Evolutionary conservation across 352 stramenopile species (phyloP).

Genomic region (Pythium diclinum): DNA sequence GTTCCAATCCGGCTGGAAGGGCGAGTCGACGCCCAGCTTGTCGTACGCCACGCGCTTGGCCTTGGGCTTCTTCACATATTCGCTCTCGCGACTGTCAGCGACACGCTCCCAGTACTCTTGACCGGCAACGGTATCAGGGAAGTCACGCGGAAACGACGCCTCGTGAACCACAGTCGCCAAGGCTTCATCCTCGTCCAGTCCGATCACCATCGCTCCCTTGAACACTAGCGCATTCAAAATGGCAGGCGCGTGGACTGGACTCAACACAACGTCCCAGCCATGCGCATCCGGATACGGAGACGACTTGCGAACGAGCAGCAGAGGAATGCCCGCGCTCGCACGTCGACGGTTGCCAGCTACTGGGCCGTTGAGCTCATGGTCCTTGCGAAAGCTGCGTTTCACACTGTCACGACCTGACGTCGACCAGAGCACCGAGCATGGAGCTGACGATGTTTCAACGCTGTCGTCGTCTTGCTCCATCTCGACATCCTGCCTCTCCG

Average conservation of each 20-base stretch:
- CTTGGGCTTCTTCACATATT: constrained; percentile 57
- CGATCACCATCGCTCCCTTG: constrained; percentile 63
- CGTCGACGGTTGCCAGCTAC: constrained; percentile 7
- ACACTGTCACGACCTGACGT: constrained; percentile 37
- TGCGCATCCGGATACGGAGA: constrained; percentile 42
- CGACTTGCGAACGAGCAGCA: constrained; percentile 44
- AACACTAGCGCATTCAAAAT: constrained; percentile 69
- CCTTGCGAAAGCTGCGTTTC: constrained; percentile 37
- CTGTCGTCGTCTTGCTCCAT: not conserved
- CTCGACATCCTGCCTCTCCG: not conserved
- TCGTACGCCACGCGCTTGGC: constrained; percentile 62
- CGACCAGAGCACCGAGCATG: constrained; percentile 61
- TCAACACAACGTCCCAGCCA: constrained; percentile 69
- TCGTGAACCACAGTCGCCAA: constrained; percentile 45
- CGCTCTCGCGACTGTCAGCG: constrained; percentile 20
- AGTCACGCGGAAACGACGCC: constrained; percentile 77
- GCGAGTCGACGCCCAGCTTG: constrained; percentile 53
- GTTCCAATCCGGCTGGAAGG: constrained; percentile 63
- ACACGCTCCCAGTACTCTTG: constrained; percentile 50
- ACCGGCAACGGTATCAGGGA: constrained; percentile 60
- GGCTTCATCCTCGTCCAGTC: constrained; percentile 64
- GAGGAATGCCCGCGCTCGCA: constrained; percentile 25
- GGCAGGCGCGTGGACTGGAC: constrained; percentile 35
- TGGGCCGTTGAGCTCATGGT: constrained; percentile 53
- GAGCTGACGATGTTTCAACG: not conserved